Base-by-base conservation (phyloP, 305 asterid species). In the Plantago lanceolata region DNA sequence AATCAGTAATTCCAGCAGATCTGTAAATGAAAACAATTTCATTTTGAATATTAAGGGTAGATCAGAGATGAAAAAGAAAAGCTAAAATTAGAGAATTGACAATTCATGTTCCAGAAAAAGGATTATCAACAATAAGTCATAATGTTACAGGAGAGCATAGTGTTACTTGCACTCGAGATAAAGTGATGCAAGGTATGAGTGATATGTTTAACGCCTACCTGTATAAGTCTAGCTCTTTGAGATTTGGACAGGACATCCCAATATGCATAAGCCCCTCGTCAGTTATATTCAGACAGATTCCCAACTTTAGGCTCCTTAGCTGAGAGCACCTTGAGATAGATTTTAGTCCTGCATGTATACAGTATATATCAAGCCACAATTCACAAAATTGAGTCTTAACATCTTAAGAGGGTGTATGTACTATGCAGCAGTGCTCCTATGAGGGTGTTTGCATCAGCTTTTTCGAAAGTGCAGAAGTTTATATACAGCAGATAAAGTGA, bases 181-280 rank as follows among this genome's bases (percentile, higher is more conserved):
- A 24, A 26, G 17, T 19, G 71, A 40, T 63, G 15, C 18, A 45
- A 19, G 43, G 54, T 16, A 54, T 54, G 37, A 54, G 21, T 31
- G 37, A 26, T 54, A 8, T 9, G 17, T 52, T 20, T 51, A 91
- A n/a, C n/a, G n/a, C n/a, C n/a, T n/a, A n/a, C 98, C 98, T 89
- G 79, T 92, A 92, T 44, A 92, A 73, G 77, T 92, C 98, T 16
- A 92, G 69, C 79, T 92, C 98, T 74, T 73, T 81, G 54, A 92
- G 95, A 64, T 83, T 85, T 11, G 86, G 77, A 75, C 95, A 86
- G 69, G 73, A 58, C 78, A 45, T 71, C 74, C 98, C 96, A 6
- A 89, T 78, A 63, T 79, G 84, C 71, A 76, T 65, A 28, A 89
- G 85, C 49, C 98, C 98, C 63, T 78, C 74, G 37, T 87, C 95